Evolutionary conservation across 345 rosid species (phyloP), one percentile per base, ranked within the genome.

Genomic region (Erysimum cheiranthoides): DNA sequence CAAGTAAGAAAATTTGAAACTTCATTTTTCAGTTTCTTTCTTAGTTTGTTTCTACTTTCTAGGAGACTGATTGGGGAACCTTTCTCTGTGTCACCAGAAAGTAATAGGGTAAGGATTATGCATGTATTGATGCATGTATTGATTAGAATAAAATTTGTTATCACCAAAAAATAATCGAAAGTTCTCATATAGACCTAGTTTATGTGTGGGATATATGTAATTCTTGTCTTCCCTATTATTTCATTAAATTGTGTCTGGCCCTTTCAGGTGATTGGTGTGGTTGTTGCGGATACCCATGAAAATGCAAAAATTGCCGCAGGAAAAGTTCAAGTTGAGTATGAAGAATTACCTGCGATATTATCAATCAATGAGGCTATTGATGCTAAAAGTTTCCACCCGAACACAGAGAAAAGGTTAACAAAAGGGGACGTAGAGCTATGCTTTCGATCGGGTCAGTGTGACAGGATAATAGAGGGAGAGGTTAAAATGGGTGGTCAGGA

Each of bases 401-500:
- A 88, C 84, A 76, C 91, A 4, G 86, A 86, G 73, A 90, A 67
- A 82, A 61, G 66, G 54, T 52, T 95, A 70, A 84, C 52, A 64
- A 95, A 89, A 65, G 99, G 99, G 31, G 93, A 95, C 56, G 99
- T 95, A 47, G 97, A 92, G 84, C 58, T 61, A 50, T 92, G 93
- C 79, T 92, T 95, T 82, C 78, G 78, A 13, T 92, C 97, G 1
- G 90, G 85, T 50, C 82, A 82, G 62, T 92, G 97, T 81, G 87
- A 92, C 81, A 89, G 71, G 78, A 82, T 92, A 53, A 76, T 89
- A 61, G 89, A 88, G 62, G 97, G 97, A 52, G 89, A 90, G 73
- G 97, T 95, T 82, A 88, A 83, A 77, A 86, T 95, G 34, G 99
- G 99, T 73, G 96, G 97, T 71, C 99, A 95, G 82, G 99, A 95